These are phyloP conservation scores for Rhizophlyctis rosea DNA, from an alignment of 192 early-diverging fungal genomes.

Conservation along the genomic window DNA sequence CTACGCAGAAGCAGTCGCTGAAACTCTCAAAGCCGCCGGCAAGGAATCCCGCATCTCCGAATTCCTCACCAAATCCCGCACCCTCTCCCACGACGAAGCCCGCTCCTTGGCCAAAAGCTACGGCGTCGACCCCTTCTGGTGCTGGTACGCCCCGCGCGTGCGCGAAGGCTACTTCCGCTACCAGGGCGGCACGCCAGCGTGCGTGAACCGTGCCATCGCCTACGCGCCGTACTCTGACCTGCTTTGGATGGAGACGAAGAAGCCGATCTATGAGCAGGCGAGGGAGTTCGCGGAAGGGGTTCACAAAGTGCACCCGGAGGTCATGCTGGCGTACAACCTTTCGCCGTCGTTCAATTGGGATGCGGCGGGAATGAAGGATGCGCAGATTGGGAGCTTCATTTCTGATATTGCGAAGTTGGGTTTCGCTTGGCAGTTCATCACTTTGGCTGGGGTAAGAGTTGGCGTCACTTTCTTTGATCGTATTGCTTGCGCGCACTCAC, in stretches of 20 bases:
- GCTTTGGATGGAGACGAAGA: conserved; percentile 97
- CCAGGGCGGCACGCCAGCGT: conserved; percentile 89
- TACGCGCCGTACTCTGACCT: conserved; percentile 89
- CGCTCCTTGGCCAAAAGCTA: conserved; percentile 71
- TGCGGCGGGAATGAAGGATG: conserved; percentile 89
- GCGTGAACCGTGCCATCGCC: conserved; percentile 76
- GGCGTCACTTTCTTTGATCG: conserved; percentile 14
- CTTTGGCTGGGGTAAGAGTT: conserved; percentile 72
- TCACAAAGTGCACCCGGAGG: conserved; percentile 68
- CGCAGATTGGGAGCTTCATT: conserved; percentile 83
- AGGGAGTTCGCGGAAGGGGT: conserved; percentile 87
- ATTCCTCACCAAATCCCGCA: conserved; percentile 48
- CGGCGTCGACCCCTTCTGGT: conserved; percentile 73
- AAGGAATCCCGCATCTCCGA: conserved; percentile 49
- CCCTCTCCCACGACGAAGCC: conserved; percentile 79
- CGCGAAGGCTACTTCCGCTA: conserved; percentile 98
- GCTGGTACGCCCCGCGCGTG: conserved; percentile 86
- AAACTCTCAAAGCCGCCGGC: conserved; percentile 66
- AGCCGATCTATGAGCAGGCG: conserved; percentile 88
- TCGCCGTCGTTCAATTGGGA: conserved; percentile 99
- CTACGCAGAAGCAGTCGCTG: conserved; percentile 76
- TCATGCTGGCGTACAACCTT: conserved; percentile 94
- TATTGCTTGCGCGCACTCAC: neutral
- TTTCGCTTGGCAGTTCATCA: conserved; percentile 99
- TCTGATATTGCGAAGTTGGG: conserved; percentile 80